phyloP scores from a whole-genome alignment of 2,329 filamentous ascomycete genomes.

The Teratosphaeriaceae sp. region DNA sequence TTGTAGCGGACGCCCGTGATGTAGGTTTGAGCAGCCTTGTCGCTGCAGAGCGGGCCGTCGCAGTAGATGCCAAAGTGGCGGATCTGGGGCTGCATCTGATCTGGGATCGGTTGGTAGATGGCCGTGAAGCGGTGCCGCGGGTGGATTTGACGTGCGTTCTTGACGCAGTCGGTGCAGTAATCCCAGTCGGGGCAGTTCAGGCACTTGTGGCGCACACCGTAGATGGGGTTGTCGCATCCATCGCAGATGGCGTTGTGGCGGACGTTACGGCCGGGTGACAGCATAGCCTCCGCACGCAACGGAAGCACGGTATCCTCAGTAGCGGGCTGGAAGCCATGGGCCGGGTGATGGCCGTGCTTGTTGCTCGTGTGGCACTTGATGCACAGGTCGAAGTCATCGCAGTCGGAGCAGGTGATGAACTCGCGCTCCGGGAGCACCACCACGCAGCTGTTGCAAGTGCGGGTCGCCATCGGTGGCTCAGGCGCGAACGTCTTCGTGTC shows the following conservation, averaged over 20 bases:
- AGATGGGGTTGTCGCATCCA: conserved; percentile 82
- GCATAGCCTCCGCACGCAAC: conserved; percentile 56
- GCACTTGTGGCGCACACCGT: conserved; percentile 92
- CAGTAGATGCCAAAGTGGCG: conserved; percentile 85
- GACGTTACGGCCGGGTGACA: conserved; percentile 72
- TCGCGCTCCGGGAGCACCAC: conserved; percentile 60
- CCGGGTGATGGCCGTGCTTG: conserved; percentile 85
- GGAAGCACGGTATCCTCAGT: conserved; percentile 57
- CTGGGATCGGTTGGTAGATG: conserved; percentile 66
- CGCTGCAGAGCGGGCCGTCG: conserved; percentile 80
- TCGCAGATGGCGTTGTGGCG: conserved; percentile 88
- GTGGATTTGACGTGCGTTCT: conserved; percentile 62
- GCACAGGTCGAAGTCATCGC: conserved; percentile 91
- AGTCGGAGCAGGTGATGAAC: conserved; percentile 78
- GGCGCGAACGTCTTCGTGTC: conserved; percentile 36
- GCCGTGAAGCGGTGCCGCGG: conserved; percentile 81
- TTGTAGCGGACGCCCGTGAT: conserved; percentile 91
- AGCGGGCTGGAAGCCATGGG: conserved; percentile 69
- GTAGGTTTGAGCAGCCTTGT: conserved; percentile 47
- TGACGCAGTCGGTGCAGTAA: conserved; percentile 73
- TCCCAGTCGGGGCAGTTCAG: conserved; percentile 97
- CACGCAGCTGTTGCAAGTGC: conserved; percentile 69
- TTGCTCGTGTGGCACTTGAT: conserved; percentile 68
- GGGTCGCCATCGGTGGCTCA: conserved; percentile 37
- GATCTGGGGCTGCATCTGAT: conserved; percentile 36